phyloP scores from a whole-genome alignment of 768 basidiomycete genomes.

The Dioszegia aurantiaca region DNA sequence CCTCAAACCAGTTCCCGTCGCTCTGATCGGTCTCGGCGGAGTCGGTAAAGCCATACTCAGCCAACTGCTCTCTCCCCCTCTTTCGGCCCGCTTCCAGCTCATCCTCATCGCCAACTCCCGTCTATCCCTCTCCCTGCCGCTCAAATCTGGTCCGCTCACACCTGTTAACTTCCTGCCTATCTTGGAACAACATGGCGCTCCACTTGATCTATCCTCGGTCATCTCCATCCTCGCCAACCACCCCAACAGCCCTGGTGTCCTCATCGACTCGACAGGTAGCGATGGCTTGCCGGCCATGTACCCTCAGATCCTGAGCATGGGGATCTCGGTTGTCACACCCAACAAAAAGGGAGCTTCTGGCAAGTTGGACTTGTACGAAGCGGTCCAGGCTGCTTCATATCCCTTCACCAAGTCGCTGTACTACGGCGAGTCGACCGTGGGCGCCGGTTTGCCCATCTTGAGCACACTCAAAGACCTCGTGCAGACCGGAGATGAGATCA shows the following conservation, averaged over 20 bases:
- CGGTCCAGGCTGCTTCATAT: conserved; percentile 63
- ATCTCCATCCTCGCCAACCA: conserved; percentile 56
- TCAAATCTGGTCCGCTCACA: conserved; percentile 40
- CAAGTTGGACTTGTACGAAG: conserved; percentile 63
- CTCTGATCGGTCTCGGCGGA: conserved; percentile 85
- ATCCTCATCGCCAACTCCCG: conserved; percentile 55
- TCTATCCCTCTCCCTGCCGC: conserved; percentile 46
- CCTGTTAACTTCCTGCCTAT: conserved; percentile 36
- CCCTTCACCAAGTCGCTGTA: conserved; percentile 59
- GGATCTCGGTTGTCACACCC: conserved; percentile 86
- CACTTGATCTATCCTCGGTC: conserved; percentile 58
- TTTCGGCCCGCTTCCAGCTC: conserved; percentile 53
- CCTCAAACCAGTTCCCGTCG: conserved; percentile 57
- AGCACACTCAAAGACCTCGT: conserved; percentile 88
- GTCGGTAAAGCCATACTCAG: conserved; percentile 83
- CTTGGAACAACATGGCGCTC: conserved; percentile 55
- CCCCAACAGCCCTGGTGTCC: conserved; percentile 57
- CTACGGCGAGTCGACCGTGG: conserved; percentile 80
- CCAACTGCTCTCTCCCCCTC: conserved; percentile 70
- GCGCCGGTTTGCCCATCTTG: conserved; percentile 90
- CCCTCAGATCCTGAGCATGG: conserved; percentile 71
- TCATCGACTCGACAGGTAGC: conserved; percentile 90
- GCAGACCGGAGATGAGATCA: conserved; percentile 84
- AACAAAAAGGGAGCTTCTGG: conserved; percentile 97
- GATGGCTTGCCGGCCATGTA: conserved; percentile 76